Conservation (phyloP, 768 basidiomycete genomes). For the Rhizopogon vesiculosus region DNA sequence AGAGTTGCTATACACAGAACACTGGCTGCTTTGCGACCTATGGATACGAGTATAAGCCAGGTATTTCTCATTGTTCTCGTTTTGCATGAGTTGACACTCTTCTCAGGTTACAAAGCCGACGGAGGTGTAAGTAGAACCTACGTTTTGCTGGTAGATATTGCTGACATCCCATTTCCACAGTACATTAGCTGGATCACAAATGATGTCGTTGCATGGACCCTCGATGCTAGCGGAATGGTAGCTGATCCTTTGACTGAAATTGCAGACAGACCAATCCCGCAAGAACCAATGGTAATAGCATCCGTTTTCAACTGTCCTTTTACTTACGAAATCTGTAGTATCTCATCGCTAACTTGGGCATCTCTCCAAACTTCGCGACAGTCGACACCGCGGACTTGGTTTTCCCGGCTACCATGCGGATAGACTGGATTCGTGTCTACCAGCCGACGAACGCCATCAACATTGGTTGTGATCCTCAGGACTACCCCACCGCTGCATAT, state of each 20-base stretch:
- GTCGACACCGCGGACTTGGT: constrained; percentile 68
- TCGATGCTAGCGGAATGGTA: constrained; percentile 57
- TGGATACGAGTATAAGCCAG: constrained; percentile 80
- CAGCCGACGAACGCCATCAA: constrained; percentile 67
- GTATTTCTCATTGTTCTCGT: constrained; percentile 24
- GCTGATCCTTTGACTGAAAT: constrained; percentile 57
- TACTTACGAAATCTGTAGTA: constrained; percentile 43
- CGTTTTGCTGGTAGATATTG: neutral
- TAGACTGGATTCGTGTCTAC: constrained; percentile 92
- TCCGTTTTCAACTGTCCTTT: neutral
- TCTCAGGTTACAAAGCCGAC: constrained; percentile 26
- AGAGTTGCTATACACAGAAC: constrained; percentile 56
- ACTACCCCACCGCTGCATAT: constrained; percentile 78
- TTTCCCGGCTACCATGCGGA: constrained; percentile 70
- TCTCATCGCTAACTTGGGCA: constrained; percentile 79
- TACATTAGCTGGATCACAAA: constrained; percentile 81
- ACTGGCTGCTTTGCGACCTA: constrained; percentile 61
- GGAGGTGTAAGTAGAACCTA: constrained; percentile 39
- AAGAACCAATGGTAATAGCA: constrained; percentile 74
- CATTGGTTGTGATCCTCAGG: constrained; percentile 78
- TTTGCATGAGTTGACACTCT: neutral
- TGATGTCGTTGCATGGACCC: constrained; percentile 61
- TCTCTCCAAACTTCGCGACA: constrained; percentile 74
- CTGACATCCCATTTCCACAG: constrained; percentile 21
- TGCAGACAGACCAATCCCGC: constrained; percentile 62